These are phyloP conservation scores for Xylariaceae sp. DNA, from an alignment of 2,329 filamentous ascomycete species.

Conservation along the genomic window DNA sequence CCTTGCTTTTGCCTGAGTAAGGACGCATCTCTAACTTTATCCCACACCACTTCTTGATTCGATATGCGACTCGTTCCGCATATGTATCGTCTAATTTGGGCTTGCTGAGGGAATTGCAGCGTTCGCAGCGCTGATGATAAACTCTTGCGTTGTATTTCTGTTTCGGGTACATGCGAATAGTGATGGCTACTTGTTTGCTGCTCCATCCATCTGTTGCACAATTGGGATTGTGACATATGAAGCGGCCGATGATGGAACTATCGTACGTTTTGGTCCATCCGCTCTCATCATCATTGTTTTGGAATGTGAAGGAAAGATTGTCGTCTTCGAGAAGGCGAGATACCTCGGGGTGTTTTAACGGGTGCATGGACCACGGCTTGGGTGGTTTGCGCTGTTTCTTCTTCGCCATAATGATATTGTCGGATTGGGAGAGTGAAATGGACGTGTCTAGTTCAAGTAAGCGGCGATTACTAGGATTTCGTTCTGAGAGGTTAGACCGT, in stretches of 20 bases:
- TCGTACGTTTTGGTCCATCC: not conserved
- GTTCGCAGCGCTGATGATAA: slow-evolving; percentile 35
- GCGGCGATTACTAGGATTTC: no score
- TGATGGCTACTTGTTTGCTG: slow-evolving; percentile 20
- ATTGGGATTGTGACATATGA: slow-evolving; percentile 20
- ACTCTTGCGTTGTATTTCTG: slow-evolving; percentile 36
- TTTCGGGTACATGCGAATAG: slow-evolving; percentile 23
- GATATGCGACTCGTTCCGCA: slow-evolving; percentile 36
- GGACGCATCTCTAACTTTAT: slow-evolving; percentile 13
- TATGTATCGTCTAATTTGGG: slow-evolving; percentile 35
- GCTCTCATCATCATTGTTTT: slow-evolving; percentile 1
- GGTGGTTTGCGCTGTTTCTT: not conserved
- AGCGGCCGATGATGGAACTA: slow-evolving; percentile 29
- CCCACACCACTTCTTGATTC: slow-evolving; percentile 39
- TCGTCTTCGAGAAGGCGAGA: slow-evolving; percentile 10
- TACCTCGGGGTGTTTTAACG: slow-evolving; percentile 9
- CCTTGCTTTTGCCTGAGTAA: not conserved
- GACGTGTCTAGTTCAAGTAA: no score
- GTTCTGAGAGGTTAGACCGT: no score
- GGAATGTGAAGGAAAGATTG: slow-evolving; percentile 14
- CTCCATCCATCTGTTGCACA: slow-evolving; percentile 19
- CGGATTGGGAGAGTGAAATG: no score
- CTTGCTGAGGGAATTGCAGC: slow-evolving; percentile 29
- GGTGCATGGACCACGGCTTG: slow-evolving; percentile 17
- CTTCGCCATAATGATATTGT: no score